phyloP scores from a whole-genome alignment of 306 rosid species.

The Prunus davidiana region DNA sequence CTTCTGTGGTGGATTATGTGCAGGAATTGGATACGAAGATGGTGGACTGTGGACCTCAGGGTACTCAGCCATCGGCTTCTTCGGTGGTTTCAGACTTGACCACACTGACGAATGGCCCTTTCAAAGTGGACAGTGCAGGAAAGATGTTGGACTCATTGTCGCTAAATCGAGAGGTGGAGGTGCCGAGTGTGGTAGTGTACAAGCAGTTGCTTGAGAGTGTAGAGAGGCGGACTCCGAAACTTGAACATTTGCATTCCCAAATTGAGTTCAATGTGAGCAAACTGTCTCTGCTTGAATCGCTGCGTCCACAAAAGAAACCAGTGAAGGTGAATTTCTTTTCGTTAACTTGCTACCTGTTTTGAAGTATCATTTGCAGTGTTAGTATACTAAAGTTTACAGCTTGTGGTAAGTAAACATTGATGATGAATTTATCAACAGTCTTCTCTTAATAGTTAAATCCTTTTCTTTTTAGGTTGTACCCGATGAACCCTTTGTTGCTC shows the following conservation, averaged over 20 bases:
- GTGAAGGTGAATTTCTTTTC: conserved; percentile 44
- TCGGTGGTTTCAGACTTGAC: conserved; percentile 48
- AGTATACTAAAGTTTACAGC: neutral
- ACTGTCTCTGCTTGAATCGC: conserved; percentile 23
- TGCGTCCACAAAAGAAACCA: conserved; percentile 49
- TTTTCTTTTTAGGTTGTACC: conserved; percentile 52
- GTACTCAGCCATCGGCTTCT: conserved; percentile 35
- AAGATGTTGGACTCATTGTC: conserved; percentile 36
- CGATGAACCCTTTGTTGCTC: conserved; percentile 57
- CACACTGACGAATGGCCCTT: conserved; percentile 4
- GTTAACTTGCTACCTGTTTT: neutral
- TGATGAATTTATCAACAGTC: neutral
- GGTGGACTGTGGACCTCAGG: conserved; percentile 15
- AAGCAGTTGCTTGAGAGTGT: conserved; percentile 58
- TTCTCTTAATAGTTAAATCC: neutral
- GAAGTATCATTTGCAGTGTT: neutral
- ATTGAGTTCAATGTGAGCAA: conserved; percentile 55
- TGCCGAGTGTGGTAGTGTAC: conserved; percentile 39
- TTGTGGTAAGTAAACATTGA: neutral
- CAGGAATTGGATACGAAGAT: conserved; percentile 34
- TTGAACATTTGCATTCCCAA: conserved; percentile 41
- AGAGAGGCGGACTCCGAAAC: conserved; percentile 21
- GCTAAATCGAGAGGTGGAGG: conserved; percentile 21
- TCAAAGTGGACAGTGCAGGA: conserved; percentile 45
- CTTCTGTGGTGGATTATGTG: conserved; percentile 32